Base-by-base conservation (phyloP, 176 grass and related monocot genomes). In the Elymus sibiricus region DNA sequence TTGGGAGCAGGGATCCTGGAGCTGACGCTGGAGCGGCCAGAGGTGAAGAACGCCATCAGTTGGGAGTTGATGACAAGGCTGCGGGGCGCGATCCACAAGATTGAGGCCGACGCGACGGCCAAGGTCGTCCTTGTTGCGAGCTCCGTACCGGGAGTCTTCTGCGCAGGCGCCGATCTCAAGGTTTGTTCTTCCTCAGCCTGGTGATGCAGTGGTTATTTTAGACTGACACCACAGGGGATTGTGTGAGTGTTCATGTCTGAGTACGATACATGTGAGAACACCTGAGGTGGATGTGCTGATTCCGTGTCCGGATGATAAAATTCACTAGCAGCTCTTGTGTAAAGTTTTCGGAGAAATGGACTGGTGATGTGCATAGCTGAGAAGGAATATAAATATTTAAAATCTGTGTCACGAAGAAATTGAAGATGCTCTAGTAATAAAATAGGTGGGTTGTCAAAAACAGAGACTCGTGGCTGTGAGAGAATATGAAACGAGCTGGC, bases 71-170 rank as follows among this genome's bases (percentile, higher is more conserved):
- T 93, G 70, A 87, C 76, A 61, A 76, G 80, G 51, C 37, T 94
- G 47, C 86, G 58, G 74, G 76, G 37, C 46, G 88, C 88, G 0
- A 72, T 92, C 24, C 46, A 95, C 78, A 84, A 21, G 43, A 77
- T 95, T 61, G 69, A 87, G 43, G 84, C 82, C 28, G 92, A 98
- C 65, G 25, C 83, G 16, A 67, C 84, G 11, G 76, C 84, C 44
- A 95, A 95, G 88, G 90, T 92, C 32, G 93, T 98, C 37, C 72
- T 98, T 59, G 55, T 98, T n/a, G 93, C 91, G 35, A 98, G 92
- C 74, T 92, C 88, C 3, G 90, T 95, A 55, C 87, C 90, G 21
- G 92, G 82, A 40, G 89, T 85, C 81, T 99, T 99, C 85, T 99
- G 90, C 39, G 92, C 92, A 26, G 94, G 94, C 24, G 90, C 94